Base-by-base conservation (phyloP, 768 basidiomycete species). In the Russula sp. region DNA sequence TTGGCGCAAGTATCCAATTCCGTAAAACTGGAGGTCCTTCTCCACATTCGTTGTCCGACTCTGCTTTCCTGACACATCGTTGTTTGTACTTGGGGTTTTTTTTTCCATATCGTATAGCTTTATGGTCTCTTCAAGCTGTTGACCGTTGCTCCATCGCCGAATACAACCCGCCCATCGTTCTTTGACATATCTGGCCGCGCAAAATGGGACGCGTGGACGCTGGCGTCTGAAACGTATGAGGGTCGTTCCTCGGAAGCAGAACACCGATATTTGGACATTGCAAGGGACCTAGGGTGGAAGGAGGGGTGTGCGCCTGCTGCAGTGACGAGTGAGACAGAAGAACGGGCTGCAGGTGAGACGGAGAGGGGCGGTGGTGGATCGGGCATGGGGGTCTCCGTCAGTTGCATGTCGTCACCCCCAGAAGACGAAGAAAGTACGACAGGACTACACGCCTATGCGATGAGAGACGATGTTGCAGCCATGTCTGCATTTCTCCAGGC, bases 131-230 rank as follows among this genome's bases (percentile, higher is more conserved):
- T 84, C 83, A 94, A 94, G 73, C 83, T 78, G 73, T 73, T 91
- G 22, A 91, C 87, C 11, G 80, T 84, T 24, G 80, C 86, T 1
- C 69, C 72, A 5, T 73, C 74, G 5, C 92, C 91, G 14, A 78
- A 75, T 44, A 79, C 77, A 34, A 71, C 84, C 16, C 83, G 88
- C 3, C 92, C 92, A 3, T 86, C 84, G 24, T 76, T 94, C 48
- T 89, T 93, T 72, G 90, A 93, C 69, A 79, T 89, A 74, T 80
- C 87, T 2, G 90, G 87, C 18, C 79, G 89, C 22, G 90, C 90
- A 2, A 94, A 94, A 72, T 94, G 91, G 91, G 90, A 93, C 72
- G 89, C 90, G 2, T 94, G 92, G 92, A 79, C 71, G 54, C 70
- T 76, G 14, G 73, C 79, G 13, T 82, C 81, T 8, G 80, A 82